Evolutionary conservation across 148 eudicot genomes (phyloP).

Genomic region (Diospyros kaki): DNA sequence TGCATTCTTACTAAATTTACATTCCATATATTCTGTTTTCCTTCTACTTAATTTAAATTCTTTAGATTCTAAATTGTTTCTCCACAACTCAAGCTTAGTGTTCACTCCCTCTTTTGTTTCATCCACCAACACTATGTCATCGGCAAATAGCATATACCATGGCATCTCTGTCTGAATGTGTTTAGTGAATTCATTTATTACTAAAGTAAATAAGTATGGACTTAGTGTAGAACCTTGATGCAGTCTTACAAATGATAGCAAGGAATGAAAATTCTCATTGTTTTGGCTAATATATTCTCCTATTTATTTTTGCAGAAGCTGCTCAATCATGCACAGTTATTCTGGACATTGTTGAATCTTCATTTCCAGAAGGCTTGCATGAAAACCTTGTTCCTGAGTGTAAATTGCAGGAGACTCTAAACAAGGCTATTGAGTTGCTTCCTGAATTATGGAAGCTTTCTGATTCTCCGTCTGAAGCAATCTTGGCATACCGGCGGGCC

Average conservation of each 20-base stretch:
- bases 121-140: no score
- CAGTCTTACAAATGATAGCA: not conserved
- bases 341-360: constrained; percentile 89
- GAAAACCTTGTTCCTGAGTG: constrained; percentile 65
- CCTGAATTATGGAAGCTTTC: constrained; percentile 86
- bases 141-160: no score
- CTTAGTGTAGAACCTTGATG: no score
- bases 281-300: constrained; percentile 26
- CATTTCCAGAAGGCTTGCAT: constrained; percentile 82
- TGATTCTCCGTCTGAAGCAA: constrained; percentile 58
- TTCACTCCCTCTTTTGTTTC: no score
- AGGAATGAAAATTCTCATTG: not conserved
- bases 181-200: no score
- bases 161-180: no score
- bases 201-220: no score
- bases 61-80: no score
- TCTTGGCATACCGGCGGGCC: constrained; percentile 67
- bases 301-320: constrained; percentile 70
- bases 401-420: constrained; percentile 83
- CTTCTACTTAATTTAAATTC: no score
- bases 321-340: constrained; percentile 90
- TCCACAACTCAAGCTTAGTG: no score
- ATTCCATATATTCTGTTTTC: no score
- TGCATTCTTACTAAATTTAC: no score
- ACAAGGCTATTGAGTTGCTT: constrained; percentile 69